Evolutionary conservation across 139 green algal genomes (phyloP).

Genomic region (Coelastrella sp.): DNA sequence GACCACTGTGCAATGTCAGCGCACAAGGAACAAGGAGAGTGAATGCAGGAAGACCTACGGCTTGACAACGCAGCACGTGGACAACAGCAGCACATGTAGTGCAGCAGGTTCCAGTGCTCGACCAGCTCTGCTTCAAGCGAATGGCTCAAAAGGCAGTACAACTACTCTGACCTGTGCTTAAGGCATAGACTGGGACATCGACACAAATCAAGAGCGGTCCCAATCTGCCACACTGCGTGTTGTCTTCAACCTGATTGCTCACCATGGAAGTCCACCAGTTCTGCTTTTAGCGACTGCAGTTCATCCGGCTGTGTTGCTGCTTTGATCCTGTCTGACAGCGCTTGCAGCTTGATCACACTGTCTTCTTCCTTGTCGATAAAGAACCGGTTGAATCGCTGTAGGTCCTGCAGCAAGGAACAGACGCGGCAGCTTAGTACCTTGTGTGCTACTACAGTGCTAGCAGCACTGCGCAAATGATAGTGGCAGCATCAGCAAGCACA

Average conservation of each 20-base stretch:
- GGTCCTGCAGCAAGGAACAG: constrained; percentile 50
- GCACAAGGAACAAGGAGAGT: too few relatives aligned
- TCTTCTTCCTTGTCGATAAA: constrained; percentile 89
- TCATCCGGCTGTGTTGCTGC: background rate
- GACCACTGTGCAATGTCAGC: too few relatives aligned
- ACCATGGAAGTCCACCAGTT: constrained; percentile 59
- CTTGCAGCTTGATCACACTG: constrained; percentile 78
- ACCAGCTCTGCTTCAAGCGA: too few relatives aligned
- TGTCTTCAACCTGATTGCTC: background rate
- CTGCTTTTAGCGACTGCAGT: constrained; percentile 31
- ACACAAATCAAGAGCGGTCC: too few relatives aligned
- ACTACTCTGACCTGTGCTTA: too few relatives aligned
- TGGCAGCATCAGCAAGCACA: too few relatives aligned
- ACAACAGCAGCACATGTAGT: too few relatives aligned
- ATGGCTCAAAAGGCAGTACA: too few relatives aligned
- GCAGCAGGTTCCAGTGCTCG: too few relatives aligned
- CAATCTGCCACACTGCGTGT: background rate
- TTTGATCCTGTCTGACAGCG: constrained; percentile 53
- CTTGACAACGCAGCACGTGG: too few relatives aligned
- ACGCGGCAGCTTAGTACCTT: background rate
- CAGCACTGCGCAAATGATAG: background rate
- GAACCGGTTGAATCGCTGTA: constrained; percentile 77
- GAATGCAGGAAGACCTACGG: too few relatives aligned
- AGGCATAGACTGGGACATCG: too few relatives aligned
- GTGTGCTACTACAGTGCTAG: background rate